A percentile compares a stretch with the other conserved stretches of the same genome.
phyloP scores from a whole-genome alignment of 129 eudicot genomes.

The Mikania micrantha region DNA sequence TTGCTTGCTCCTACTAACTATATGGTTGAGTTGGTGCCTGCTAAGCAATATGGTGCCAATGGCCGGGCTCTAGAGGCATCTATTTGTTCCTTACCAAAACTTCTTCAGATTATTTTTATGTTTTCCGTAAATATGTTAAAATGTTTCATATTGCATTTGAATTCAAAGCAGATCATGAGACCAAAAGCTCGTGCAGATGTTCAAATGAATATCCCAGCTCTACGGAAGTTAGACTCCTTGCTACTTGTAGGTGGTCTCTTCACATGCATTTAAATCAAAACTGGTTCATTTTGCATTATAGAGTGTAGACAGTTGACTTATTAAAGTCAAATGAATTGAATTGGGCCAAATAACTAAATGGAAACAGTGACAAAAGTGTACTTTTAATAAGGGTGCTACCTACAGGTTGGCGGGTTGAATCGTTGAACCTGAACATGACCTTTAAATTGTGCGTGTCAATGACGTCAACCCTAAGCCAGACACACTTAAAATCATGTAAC shows the following conservation, averaged over 20 bases:
- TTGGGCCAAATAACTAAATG: no score
- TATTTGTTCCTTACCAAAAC: background rate
- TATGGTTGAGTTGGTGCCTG: conserved; percentile 95
- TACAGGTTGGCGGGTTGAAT: no score
- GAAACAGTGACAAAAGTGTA: no score
- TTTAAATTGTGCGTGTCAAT: no score
- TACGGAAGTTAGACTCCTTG: conserved; percentile 84
- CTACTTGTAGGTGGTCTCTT: conserved; percentile 71
- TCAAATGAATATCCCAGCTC: conserved; percentile 89
- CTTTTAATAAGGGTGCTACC: no score
- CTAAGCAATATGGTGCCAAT: conserved; percentile 55
- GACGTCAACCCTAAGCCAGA: no score
- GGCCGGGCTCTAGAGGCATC: conserved; percentile 84
- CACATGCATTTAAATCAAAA: background rate
- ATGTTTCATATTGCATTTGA: background rate
- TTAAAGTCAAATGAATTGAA: no score
- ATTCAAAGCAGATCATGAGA: conserved; percentile 70
- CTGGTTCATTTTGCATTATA: no score
- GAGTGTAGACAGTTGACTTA: no score
- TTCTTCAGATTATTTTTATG: background rate
- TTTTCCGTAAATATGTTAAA: background rate
- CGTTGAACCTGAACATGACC: no score
- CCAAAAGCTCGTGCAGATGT: conserved; percentile 87
- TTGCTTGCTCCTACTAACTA: conserved; percentile 78
- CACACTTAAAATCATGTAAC: no score